Percentiles rank a stretch among this genome's conserved stretches.
phyloP scores from a whole-genome alignment of 1,284 basidiomycete genomes.

The Puccinia triticina region DNA sequence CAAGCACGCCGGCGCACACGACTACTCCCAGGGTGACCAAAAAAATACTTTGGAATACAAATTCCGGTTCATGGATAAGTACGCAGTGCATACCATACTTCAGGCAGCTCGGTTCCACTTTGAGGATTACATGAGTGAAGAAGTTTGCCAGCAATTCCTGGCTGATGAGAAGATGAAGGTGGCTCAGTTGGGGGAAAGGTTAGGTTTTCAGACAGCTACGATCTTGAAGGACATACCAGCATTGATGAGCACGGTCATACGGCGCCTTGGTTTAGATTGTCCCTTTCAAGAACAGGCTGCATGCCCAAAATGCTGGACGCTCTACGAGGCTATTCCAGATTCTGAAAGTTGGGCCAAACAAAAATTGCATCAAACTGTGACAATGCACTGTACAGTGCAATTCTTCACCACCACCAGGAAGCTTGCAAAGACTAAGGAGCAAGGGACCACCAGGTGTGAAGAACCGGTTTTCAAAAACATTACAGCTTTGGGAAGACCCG shows the following conservation, averaged over 20 bases:
- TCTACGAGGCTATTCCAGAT: slow-evolving; percentile 12
- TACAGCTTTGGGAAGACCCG: background rate
- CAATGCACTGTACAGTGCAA: background rate
- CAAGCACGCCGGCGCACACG: background rate
- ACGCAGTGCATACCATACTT: background rate
- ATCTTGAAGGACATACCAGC: background rate
- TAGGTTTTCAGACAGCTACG: background rate
- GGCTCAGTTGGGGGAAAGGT: background rate
- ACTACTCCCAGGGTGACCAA: too few relatives aligned
- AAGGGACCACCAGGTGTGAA: background rate
- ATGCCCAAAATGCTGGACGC: background rate
- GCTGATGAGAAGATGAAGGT: background rate
- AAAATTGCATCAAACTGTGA: background rate
- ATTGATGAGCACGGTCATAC: background rate
- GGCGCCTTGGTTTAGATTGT: slow-evolving; percentile 1
- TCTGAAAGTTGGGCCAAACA: slow-evolving; percentile 6
- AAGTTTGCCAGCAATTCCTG: background rate
- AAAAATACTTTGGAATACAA: too few relatives aligned
- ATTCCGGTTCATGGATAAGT: background rate
- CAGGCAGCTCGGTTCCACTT: slow-evolving; percentile 16
- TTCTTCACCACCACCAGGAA: background rate
- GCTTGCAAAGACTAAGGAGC: background rate
- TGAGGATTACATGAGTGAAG: slow-evolving; percentile 7
- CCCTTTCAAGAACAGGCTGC: background rate
- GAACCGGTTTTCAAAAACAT: slow-evolving; percentile 5